Percentiles rank a stretch among this genome's conserved stretches.
Evolutionary conservation across 108 stramenopile genomes (phyloP).

Genomic region (Epithemia pelagica): DNA sequence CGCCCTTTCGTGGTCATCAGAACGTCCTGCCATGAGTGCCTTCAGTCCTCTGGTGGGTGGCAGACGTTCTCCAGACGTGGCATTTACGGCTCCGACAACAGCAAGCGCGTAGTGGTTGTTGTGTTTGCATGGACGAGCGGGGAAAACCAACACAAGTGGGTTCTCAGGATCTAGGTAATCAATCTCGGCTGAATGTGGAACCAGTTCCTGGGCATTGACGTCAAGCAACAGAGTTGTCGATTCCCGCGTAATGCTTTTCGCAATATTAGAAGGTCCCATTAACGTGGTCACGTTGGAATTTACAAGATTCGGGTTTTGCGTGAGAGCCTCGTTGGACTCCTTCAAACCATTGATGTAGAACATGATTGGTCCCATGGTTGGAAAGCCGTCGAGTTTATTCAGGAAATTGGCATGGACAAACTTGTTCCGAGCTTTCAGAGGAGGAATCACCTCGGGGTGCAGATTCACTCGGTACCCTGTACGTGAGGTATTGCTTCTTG

Average conservation of each 20-base stretch:
- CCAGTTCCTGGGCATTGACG: conserved; percentile 30
- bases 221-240: conserved; percentile 63
- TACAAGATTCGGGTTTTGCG: not conserved
- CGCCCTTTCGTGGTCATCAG: conserved; percentile 7
- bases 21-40: conserved; percentile 19
- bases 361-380: conserved; percentile 63
- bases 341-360: conserved; percentile 71
- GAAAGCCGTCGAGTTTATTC: conserved; percentile 76
- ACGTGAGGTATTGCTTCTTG: conserved; percentile 25
- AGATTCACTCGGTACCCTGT: conserved; percentile 51
- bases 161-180: conserved; percentile 49
- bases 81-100: conserved; percentile 40
- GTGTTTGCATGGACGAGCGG: conserved; percentile 52
- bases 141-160: conserved; percentile 54
- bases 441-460: conserved; percentile 22
- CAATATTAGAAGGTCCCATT: conserved; percentile 46
- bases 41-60: conserved; percentile 39
- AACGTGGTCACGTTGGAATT: conserved; percentile 1
- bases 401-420: conserved; percentile 37
- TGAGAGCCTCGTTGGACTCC: conserved; percentile 28
- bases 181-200: conserved; percentile 66
- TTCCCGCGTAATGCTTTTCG: conserved; percentile 32
- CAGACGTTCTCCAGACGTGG: conserved; percentile 20
- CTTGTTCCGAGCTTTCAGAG: conserved; percentile 25
- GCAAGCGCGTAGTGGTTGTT: conserved; percentile 62